Evolutionary conservation across 2,329 filamentous ascomycete species (phyloP), one percentile per base, ranked within the genome.

Genomic region (Daldinia sp.): DNA sequence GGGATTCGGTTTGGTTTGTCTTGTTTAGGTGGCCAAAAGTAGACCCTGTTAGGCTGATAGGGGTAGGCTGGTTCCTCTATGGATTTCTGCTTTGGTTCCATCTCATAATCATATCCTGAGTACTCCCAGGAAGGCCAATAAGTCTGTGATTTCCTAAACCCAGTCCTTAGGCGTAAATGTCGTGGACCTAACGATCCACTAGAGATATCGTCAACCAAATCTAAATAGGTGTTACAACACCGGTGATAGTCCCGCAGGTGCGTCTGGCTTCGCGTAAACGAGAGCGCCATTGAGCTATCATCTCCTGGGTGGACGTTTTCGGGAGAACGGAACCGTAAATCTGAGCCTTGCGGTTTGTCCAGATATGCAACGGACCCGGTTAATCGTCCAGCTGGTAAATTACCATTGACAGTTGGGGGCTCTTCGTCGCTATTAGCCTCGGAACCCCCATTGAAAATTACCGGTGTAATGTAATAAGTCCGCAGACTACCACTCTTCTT

Each of bases 401-500:
- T 37, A 62, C 51, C 15, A 30, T 65, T 56, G 55, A 28, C 33
- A 37, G 53, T 20, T 70, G 62, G 35, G 62, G 20, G 72, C 57
- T 15, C 65, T 51, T 46, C 26, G 26, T 64, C 50, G 13, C 26
- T 56, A 50, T 64, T 53, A 26, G 41, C 50, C 10, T 57, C 59
- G 12, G 59, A 57, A 13, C 65, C 67, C 39, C 64, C 51, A 2
- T 76, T 75, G 69, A 88, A 88, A 1, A 74, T 65, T n/a, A 90
- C 80, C 15, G 82, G 78, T 12, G 84, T 87, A 10, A 82, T 87
- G 77, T 94, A 94, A 74, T 90, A 92, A 0, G 87, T 92, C 28
- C 91, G 85, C 44, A 85, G 83, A 64, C 88, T 88, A 26, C 84
- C 85, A 63, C 88, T 89, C 23, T 83, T 81, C 33, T 78, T 77